Conservation (phyloP, 192 early-diverging fungal species). For the Rhizophagus prolifer region DNA sequence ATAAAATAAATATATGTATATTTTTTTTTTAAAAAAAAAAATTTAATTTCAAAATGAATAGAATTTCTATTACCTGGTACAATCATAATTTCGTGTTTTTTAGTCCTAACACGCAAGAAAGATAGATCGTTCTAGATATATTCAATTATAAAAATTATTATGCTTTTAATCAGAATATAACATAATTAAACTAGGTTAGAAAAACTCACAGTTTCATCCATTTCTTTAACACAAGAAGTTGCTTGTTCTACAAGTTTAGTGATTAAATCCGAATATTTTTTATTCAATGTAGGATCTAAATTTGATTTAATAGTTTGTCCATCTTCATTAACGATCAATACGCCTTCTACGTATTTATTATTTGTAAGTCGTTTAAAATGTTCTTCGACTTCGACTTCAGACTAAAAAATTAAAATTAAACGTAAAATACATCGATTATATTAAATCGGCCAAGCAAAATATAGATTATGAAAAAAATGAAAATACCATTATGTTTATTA, state of each 20-base stretch:
- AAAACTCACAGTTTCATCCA: slow-evolving; percentile 77
- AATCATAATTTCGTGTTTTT: slow-evolving; percentile 96
- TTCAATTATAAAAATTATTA: not conserved
- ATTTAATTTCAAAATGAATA: not conserved
- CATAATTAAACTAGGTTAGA: not conserved
- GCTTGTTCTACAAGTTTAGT: slow-evolving; percentile 80
- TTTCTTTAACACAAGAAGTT: slow-evolving; percentile 67
- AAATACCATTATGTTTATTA: no score
- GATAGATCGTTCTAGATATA: slow-evolving; percentile 82
- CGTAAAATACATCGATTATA: no score
- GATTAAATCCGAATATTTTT: slow-evolving; percentile 82
- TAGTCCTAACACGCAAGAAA: slow-evolving; percentile 89
- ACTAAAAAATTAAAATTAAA: not conserved
- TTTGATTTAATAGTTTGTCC: slow-evolving; percentile 91
- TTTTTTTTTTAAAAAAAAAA: not conserved
- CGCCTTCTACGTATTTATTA: slow-evolving; percentile 89
- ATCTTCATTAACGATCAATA: slow-evolving; percentile 90
- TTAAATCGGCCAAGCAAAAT: no score
- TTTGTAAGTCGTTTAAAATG: slow-evolving; percentile 84
- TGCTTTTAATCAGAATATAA: no score
- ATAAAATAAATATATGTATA: not conserved
- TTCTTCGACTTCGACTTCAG: slow-evolving; percentile 78
- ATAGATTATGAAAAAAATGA: no score
- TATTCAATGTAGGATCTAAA: slow-evolving; percentile 73
- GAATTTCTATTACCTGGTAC: slow-evolving; percentile 68